phyloP scores from a whole-genome alignment of 768 basidiomycete species.

The Rhodocollybia butyracea region DNA sequence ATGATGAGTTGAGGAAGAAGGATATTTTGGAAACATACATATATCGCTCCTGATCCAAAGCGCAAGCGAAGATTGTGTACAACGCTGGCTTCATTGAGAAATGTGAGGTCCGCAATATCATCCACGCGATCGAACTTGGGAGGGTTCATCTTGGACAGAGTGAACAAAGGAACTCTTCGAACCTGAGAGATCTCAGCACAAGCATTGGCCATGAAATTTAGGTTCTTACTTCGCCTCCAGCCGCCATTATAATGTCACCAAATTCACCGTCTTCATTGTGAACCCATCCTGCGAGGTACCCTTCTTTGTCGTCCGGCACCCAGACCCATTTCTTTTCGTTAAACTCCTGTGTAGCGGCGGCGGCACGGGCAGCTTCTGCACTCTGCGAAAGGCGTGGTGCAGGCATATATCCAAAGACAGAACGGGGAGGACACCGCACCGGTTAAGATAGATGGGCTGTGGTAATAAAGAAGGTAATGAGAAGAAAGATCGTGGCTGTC shows the following conservation, averaged over 20 bases:
- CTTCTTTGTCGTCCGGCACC: constrained; percentile 90
- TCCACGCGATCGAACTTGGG: constrained; percentile 98
- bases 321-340: constrained; percentile 99
- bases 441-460: background rate
- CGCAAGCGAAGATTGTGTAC: constrained; percentile 95
- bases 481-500: background rate
- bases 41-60: constrained; percentile 89
- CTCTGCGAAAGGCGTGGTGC: constrained; percentile 46
- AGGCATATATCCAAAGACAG: constrained; percentile 40
- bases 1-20: constrained; percentile 1
- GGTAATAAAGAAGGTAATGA: background rate
- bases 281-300: constrained; percentile 94
- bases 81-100: constrained; percentile 96
- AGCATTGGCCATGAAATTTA: background rate
- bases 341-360: constrained; percentile 92
- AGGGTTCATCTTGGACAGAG: constrained; percentile 94
- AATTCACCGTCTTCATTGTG: constrained; percentile 80
- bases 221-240: constrained; percentile 73
- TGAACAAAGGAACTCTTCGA: constrained; percentile 70
- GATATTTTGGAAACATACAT: constrained; percentile 52
- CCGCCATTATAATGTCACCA: constrained; percentile 82
- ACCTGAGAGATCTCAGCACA: constrained; percentile 34
- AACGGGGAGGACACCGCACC: background rate
- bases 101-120: constrained; percentile 97
- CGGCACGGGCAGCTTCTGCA: constrained; percentile 75